Evolutionary conservation across 306 rosid genomes (phyloP).

Genomic region (Acacia confusa): DNA sequence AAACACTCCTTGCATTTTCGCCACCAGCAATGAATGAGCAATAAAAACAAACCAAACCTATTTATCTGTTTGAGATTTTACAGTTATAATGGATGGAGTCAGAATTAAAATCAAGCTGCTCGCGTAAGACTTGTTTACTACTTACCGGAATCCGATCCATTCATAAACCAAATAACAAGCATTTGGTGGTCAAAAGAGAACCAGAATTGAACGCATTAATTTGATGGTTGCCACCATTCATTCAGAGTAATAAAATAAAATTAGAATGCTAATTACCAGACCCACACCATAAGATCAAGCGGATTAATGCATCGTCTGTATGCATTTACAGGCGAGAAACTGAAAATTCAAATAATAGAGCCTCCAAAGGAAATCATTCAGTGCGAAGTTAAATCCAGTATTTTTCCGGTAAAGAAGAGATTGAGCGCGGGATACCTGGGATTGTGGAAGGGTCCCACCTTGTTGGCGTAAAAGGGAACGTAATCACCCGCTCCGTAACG

Average conservation of each 20-base stretch:
- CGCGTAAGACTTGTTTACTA: neutral
- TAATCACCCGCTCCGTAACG: constrained; percentile 54
- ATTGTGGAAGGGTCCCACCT: constrained; percentile 69
- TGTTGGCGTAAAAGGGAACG: constrained; percentile 61
- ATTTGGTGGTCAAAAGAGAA: neutral
- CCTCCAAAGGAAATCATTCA: neutral
- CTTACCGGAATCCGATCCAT: neutral
- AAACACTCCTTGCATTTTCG: neutral
- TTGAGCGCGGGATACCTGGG: constrained; percentile 41
- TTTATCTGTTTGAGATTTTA: neutral
- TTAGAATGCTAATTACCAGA: neutral
- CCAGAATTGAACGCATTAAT: constrained; percentile 2
- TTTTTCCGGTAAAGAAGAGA: neutral
- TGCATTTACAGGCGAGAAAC: neutral
- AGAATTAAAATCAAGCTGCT: constrained; percentile 8
- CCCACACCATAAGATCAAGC: neutral
- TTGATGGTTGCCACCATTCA: neutral
- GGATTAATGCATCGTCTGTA: constrained; percentile 3
- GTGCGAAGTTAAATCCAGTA: neutral
- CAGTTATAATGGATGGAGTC: constrained; percentile 3
- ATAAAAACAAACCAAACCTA: constrained; percentile 11
- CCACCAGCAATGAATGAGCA: neutral
- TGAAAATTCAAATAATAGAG: neutral
- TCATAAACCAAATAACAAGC: neutral
- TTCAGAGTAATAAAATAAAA: neutral